Conservation (phyloP, 1,284 basidiomycete species). For the Irpex rosettiformis region DNA sequence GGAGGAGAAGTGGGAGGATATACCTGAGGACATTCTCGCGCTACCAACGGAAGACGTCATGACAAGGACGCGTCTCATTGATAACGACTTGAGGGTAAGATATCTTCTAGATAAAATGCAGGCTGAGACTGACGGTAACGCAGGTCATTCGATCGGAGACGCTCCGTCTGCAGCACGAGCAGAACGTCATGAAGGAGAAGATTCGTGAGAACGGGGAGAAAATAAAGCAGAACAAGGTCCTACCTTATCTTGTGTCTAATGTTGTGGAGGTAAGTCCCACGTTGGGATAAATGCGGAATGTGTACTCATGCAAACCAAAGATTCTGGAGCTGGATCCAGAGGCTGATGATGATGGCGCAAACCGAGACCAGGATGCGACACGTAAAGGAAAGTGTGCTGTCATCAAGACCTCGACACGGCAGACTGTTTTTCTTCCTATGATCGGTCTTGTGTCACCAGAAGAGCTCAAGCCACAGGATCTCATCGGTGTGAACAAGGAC, state of each 20-base stretch:
- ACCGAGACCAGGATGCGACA: slow-evolving; percentile 90
- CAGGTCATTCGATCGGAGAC: slow-evolving; percentile 96
- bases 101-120: background rate
- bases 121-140: background rate
- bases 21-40: slow-evolving; percentile 76
- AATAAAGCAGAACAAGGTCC: slow-evolving; percentile 99
- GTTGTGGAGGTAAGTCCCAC: slow-evolving; percentile 81
- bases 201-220: slow-evolving; percentile 98
- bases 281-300: background rate
- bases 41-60: slow-evolving; percentile 80
- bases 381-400: slow-evolving; percentile 98
- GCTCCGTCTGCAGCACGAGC: slow-evolving; percentile 89
- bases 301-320: slow-evolving; percentile 36
- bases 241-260: slow-evolving; percentile 97
- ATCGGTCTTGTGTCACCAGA: slow-evolving; percentile 95
- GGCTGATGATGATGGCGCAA: slow-evolving; percentile 90
- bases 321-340: slow-evolving; percentile 95
- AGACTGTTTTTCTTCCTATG: slow-evolving; percentile 97
- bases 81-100: slow-evolving; percentile 89
- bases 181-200: slow-evolving; percentile 96
- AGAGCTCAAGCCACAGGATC: slow-evolving; percentile 85
- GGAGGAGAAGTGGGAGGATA: slow-evolving; percentile 80
- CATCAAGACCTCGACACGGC: slow-evolving; percentile 97
- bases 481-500: slow-evolving; percentile 99
- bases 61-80: slow-evolving; percentile 85